These are phyloP conservation scores for Lagenaria siceraria DNA, from an alignment of 306 rosid genomes.

Conservation along the genomic window DNA sequence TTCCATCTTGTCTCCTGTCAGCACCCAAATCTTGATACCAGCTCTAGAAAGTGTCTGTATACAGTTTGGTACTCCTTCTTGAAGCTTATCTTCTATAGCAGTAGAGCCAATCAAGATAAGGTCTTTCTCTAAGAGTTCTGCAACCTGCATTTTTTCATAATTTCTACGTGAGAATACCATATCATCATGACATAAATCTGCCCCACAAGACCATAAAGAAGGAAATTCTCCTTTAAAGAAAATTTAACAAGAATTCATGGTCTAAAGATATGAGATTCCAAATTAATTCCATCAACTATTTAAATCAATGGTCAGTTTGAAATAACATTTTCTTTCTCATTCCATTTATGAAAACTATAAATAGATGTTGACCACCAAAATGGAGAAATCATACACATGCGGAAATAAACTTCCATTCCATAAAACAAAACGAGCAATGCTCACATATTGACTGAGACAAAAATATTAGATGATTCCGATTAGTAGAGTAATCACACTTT, in stretches of 20 bases:
- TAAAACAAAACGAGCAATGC: background rate
- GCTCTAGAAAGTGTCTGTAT: constrained; percentile 89
- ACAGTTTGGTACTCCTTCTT: constrained; percentile 96
- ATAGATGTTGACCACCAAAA: background rate
- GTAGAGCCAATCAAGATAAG: constrained; percentile 87
- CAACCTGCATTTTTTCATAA: constrained; percentile 42
- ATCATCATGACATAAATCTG: background rate
- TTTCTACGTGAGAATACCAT: background rate
- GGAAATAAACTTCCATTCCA: background rate
- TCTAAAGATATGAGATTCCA: background rate
- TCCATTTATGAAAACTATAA: background rate
- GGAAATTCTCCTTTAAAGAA: background rate
- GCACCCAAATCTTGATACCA: constrained; percentile 95
- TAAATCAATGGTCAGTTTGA: background rate
- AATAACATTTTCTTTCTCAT: background rate
- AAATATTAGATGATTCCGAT: background rate
- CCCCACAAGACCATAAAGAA: background rate
- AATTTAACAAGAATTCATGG: background rate
- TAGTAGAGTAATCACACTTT: background rate
- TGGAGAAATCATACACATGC: background rate
- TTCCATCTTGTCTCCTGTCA: constrained; percentile 98
- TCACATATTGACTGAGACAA: background rate
- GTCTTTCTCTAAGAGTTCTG: constrained; percentile 82
- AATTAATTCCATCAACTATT: background rate
- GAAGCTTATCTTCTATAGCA: constrained; percentile 98